Base-by-base conservation (phyloP, 164 flowering plant genomes). In the Pachysandra terminalis region DNA sequence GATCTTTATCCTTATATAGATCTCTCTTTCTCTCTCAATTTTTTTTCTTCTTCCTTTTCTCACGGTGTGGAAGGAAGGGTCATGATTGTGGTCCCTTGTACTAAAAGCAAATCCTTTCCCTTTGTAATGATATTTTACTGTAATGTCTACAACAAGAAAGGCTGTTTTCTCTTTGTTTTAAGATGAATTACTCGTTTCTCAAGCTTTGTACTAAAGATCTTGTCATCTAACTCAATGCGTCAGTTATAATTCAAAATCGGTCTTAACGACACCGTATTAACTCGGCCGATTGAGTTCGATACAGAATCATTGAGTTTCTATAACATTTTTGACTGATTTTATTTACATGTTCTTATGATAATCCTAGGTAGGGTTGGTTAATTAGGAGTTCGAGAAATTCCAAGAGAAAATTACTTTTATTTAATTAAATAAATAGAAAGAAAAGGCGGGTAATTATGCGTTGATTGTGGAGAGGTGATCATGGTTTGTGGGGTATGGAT, bases 361-460 rank as follows among this genome's bases (percentile, higher is more conserved):
- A 3, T 32, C 37, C 3, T 7, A 32, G 37, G 37, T 32, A 7
- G 7, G 37, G 7, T 32, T 32, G 7, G 37, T 32, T 32, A 32
- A 32, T 10, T 40, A 10, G 45, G 7, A 5, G 45, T 5, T 5
- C 5, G 45, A 10, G 45, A 40, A n/a, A n/a, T n/a, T n/a, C 10
- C 45, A 40, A 40, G 45, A 19, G 15, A 26, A n/a, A n/a, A n/a
- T n/a, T n/a, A n/a, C n/a, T n/a, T n/a, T n/a, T n/a, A n/a, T n/a
- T n/a, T n/a, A n/a, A n/a, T n/a, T n/a, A n/a, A n/a, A 24, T 21
- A 24, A 69, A 63, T 2, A 5, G 4, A 59, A 2, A 68, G 1
- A 67, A 63, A 19, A n/a, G 60, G 48, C 74, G 76, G 58, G 63
- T 19, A 68, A 77, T 73, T 66, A 69, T 80, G 82, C 85, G 81